Percentiles rank a stretch among this genome's conserved stretches.
phyloP scores from a whole-genome alignment of 306 rosid species.

The Rosa persica region DNA sequence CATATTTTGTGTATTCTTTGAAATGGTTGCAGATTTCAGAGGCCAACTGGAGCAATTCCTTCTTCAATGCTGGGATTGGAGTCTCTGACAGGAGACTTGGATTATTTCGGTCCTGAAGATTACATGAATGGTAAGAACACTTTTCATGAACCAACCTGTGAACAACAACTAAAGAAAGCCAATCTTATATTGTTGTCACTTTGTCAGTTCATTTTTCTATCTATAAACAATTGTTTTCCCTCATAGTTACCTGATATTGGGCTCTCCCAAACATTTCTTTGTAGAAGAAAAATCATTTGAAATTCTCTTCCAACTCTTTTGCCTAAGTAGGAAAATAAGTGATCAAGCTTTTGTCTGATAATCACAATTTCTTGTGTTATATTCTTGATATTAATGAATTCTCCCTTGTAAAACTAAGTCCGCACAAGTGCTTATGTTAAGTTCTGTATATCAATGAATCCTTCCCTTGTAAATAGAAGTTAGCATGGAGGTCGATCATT shows the following conservation, averaged over 20 bases:
- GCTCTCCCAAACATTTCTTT: neutral
- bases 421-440: neutral
- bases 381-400: neutral
- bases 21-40: slow-evolving; percentile 57
- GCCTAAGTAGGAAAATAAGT: neutral
- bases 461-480: neutral
- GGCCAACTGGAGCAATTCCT: slow-evolving; percentile 73
- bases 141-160: neutral
- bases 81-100: slow-evolving; percentile 64
- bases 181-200: neutral
- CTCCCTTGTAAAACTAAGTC: neutral
- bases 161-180: neutral
- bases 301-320: neutral
- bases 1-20: neutral
- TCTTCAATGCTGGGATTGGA: slow-evolving; percentile 77
- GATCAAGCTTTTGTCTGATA: neutral
- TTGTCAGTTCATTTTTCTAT: neutral
- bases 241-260: neutral
- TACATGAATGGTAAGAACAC: slow-evolving; percentile 66
- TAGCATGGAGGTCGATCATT: neutral
- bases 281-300: neutral
- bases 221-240: neutral
- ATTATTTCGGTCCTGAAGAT: slow-evolving; percentile 74
- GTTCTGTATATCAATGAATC: neutral
- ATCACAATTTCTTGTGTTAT: neutral